phyloP scores from a whole-genome alignment of 768 basidiomycete species.

The Trametes coccinea region DNA sequence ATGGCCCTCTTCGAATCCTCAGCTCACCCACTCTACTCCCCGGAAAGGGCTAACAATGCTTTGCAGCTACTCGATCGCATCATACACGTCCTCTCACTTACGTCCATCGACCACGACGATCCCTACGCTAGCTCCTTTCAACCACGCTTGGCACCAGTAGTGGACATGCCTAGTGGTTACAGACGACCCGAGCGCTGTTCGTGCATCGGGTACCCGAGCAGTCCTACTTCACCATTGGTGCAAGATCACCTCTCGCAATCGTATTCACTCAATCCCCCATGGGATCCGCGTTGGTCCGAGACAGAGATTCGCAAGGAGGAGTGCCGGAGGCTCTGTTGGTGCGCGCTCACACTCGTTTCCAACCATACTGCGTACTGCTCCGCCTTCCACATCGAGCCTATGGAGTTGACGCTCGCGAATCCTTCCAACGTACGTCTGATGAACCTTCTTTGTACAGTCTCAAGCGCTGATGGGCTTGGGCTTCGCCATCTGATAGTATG shows the following conservation, averaged over 20 bases:
- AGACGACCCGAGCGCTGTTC: constrained; percentile 40
- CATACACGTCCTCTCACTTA: constrained; percentile 55
- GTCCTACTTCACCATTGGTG: constrained; percentile 25
- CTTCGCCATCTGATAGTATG: constrained; percentile 44
- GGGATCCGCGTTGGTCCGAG: constrained; percentile 59
- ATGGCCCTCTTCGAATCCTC: constrained; percentile 78
- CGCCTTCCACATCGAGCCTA: constrained; percentile 59
- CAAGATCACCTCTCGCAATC: constrained; percentile 40
- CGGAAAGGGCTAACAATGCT: constrained; percentile 52
- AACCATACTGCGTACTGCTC: constrained; percentile 69
- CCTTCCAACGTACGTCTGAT: constrained; percentile 58
- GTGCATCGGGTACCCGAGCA: constrained; percentile 40
- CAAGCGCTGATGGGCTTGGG: not conserved
- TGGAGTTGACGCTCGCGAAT: constrained; percentile 60
- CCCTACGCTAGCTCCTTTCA: constrained; percentile 25
- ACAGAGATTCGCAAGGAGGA: constrained; percentile 65
- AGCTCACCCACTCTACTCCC: constrained; percentile 64
- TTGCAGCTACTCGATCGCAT: constrained; percentile 65
- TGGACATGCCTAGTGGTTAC: constrained; percentile 23
- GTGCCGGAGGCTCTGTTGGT: constrained; percentile 76
- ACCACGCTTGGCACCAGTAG: constrained; percentile 22
- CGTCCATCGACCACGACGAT: constrained; percentile 57
- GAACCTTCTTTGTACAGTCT: constrained; percentile 5
- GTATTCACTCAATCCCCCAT: constrained; percentile 56
- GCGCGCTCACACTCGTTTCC: constrained; percentile 66